Base-by-base conservation (phyloP, 305 asterid genomes). In the Galium porrigens region DNA sequence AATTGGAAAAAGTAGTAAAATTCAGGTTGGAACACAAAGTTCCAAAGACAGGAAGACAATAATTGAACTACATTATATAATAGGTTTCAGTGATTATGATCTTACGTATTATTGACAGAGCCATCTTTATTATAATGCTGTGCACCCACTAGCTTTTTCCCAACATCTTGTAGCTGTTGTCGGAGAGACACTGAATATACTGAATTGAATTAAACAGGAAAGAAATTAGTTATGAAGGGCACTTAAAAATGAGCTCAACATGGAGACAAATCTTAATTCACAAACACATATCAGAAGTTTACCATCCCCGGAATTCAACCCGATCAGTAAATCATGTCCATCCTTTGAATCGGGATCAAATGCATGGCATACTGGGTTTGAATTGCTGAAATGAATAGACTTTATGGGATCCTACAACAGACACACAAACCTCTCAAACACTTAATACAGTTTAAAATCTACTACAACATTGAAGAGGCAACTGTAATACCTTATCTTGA, bases 51-150 rank as follows among this genome's bases (percentile, higher is more conserved):
- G 32, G 33, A 62, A 62, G 17, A 52, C 22, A 20, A 61, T 46
- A 49, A 22, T 46, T 58, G 25, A 30, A 15, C 17, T 54, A 10
- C 9, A 46, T 12, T 41, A 41, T 6, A 14, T 5, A 65, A 6
- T 12, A 17, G 51, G 17, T 53, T n/a, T 64, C 32, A 52, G 64
- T 32, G 44, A 34, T 44, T 39, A 44, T 30, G 71, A 70, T 68
- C 86, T 83, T 79, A 84, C 97, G 90, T 87, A 70, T 72, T 87
- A 70, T 87, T 89, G 71, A 94, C 84, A 68, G 85, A 61, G 72
- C 99, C 99, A 65, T 94, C 99, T 81, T 94, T 94, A 79, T 94
- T 89, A 80, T 85, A 89, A 80, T 89, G 99, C 70, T 86, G 96
- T 70, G 96, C 92, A 61, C 92, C 97, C 70, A 89, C 95, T 69